Evolutionary conservation across 2,329 filamentous ascomycete genomes (phyloP), one percentile per base, ranked within the genome.

Genomic region (Paramyrothecium roridum): DNA sequence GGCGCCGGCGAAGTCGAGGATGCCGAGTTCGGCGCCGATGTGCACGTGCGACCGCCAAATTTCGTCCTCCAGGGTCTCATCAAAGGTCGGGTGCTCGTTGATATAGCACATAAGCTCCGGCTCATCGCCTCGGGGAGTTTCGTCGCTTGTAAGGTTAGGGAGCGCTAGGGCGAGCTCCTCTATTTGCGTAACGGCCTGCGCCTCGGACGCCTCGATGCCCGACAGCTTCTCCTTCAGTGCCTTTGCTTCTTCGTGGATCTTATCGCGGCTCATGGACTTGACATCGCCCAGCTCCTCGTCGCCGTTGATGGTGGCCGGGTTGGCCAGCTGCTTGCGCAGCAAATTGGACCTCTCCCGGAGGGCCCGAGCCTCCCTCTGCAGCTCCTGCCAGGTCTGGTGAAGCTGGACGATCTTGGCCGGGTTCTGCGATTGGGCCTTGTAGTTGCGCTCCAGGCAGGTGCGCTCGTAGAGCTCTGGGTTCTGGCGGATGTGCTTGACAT

Each of bases 401-500:
- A 88, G 73, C 10, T 70, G 69, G 53, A 76, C 73, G 63, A 89
- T 89, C 53, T 75, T 80, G 10, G 73, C 69, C 0, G 86, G 84
- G 62, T 85, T 79, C 16, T 71, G 65, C 40, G 81, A 76, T 60
- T 84, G 81, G 23, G 71, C 63, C 56, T 69, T 79, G 75, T 97
- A 97, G 71, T 97, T 97, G 63, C 95, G 86, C 62, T 92, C 87
- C 57, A 88, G 70, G 73, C 91, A 96, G 67, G 96, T 98, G 61
- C 88, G 80, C 63, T 89, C 83, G 77, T 97, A 90, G 17, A 96
- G 80, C 16, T 87, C 84, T 17, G 89, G 85, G 72, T 96, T 90
- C 67, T 91, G 83, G 56, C 93, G 92, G 70, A 99, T 96, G 75
- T 95, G 88, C 71, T 91, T 93, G 68, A 96, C 82, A 75, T 97